phyloP scores from a whole-genome alignment of 495 filamentous ascomycete species.

The Clohesyomyces aquaticus region DNA sequence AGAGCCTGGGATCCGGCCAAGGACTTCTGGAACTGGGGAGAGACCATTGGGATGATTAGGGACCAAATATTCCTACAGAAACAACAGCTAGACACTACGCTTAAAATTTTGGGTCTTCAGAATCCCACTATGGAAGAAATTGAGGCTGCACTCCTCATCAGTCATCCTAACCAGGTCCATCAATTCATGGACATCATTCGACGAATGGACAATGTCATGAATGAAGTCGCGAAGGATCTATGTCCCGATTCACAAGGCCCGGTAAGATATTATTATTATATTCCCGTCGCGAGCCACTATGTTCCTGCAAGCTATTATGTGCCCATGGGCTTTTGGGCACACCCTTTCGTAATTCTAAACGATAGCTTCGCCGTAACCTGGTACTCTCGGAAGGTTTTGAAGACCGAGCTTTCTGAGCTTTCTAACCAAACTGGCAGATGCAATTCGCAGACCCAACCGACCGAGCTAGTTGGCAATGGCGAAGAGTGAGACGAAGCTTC shows the following conservation, averaged over 20 bases:
- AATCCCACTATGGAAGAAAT: constrained; percentile 14
- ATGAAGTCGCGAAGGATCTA: not conserved
- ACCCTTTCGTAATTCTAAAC: no score
- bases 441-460: constrained; percentile 1
- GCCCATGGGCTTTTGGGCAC: no score
- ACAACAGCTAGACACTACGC: constrained; percentile 22
- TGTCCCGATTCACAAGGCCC: constrained; percentile 15
- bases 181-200: constrained; percentile 20
- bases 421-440: no score
- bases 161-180: not conserved
- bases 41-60: constrained; percentile 10
- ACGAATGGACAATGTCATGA: constrained; percentile 18
- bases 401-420: no score
- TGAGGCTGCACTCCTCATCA: constrained; percentile 2
- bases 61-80: constrained; percentile 14
- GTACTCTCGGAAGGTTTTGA: no score
- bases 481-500: constrained; percentile 20
- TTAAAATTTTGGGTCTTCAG: constrained; percentile 2
- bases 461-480: constrained; percentile 17
- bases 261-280: constrained; percentile 11
- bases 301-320: no score
- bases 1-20: constrained; percentile 7
- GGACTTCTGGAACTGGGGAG: not conserved
- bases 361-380: no score
- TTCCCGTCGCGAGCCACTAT: no score